phyloP scores from a whole-genome alignment of 2,329 filamentous ascomycete species.

The Hypoxylon sp. region DNA sequence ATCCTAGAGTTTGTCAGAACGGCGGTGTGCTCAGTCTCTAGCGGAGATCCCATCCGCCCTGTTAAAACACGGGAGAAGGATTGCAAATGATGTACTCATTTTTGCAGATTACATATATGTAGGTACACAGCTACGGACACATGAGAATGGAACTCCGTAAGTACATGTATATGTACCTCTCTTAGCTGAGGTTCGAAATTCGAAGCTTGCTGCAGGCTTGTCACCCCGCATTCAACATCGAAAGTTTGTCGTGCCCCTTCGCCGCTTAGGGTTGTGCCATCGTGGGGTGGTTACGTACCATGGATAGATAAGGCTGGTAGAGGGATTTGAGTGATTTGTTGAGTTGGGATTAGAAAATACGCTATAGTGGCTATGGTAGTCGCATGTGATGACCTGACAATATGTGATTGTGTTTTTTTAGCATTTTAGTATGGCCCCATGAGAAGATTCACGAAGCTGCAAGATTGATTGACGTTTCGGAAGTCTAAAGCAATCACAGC shows the following conservation, averaged over 20 bases:
- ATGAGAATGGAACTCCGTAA: conserved; percentile 32
- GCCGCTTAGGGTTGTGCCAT: conserved; percentile 18
- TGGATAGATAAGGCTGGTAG: conserved; percentile 30
- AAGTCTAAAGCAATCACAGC: conserved; percentile 7
- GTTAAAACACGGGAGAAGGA: conserved; percentile 9
- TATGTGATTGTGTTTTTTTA: conserved; percentile 17
- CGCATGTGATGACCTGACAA: conserved; percentile 31
- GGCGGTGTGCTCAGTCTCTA: conserved; percentile 28
- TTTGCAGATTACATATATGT: conserved; percentile 1
- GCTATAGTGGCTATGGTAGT: conserved; percentile 2
- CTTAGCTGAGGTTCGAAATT: conserved; percentile 28
- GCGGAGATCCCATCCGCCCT: conserved; percentile 3
- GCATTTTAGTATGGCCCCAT: conserved; percentile 18
- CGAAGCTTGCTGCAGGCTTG: conserved; percentile 24
- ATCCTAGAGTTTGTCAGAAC: conserved; percentile 10
- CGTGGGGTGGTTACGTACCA: conserved; percentile 32
- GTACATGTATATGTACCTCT: neutral
- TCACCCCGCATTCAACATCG: conserved; percentile 41
- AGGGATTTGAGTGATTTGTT: conserved; percentile 45
- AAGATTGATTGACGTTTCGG: conserved; percentile 25
- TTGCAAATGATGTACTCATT: conserved; percentile 5
- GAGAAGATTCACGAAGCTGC: conserved; percentile 11
- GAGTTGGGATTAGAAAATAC: conserved; percentile 18
- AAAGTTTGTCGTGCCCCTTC: conserved; percentile 25
- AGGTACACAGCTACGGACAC: conserved; percentile 26